These are phyloP conservation scores for Lasiodiplodia hormozganensis DNA, from an alignment of 2,329 filamentous ascomycete genomes.

Conservation along the genomic window DNA sequence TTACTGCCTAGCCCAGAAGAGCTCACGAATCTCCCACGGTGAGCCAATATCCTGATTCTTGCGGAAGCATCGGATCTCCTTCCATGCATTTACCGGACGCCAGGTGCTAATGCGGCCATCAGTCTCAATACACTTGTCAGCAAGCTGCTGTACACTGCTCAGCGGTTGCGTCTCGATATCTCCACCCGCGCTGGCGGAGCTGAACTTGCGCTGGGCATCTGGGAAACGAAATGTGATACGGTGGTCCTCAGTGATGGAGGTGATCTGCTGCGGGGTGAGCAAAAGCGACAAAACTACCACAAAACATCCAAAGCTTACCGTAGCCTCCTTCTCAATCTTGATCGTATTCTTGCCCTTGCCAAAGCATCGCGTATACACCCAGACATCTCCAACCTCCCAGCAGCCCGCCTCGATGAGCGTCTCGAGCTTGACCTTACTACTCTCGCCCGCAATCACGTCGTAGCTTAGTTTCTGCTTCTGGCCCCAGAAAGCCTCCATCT, in stretches of 20 bases:
- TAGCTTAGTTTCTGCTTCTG: constrained; percentile 54
- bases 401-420: constrained; percentile 25
- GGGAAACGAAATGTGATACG: constrained; percentile 15
- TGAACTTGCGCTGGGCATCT: constrained; percentile 14
- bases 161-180: constrained; percentile 16
- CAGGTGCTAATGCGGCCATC: constrained; percentile 26
- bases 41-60: constrained; percentile 32
- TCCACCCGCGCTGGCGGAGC: background rate
- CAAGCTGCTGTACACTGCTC: constrained; percentile 19
- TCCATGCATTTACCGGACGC: constrained; percentile 31
- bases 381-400: constrained; percentile 31
- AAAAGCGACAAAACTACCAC: background rate
- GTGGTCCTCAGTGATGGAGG: constrained; percentile 22
- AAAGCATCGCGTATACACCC: constrained; percentile 25
- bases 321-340: constrained; percentile 31
- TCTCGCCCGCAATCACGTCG: constrained; percentile 49
- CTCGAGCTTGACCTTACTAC: constrained; percentile 45
- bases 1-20: constrained; percentile 26
- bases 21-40: constrained; percentile 31
- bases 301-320: background rate
- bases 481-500: constrained; percentile 65
- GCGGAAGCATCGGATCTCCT: constrained; percentile 30
- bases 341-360: constrained; percentile 12
- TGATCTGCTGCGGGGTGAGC: constrained; percentile 7
- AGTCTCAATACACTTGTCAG: constrained; percentile 26